A percentile compares a stretch with the other conserved stretches of the same genome.
Evolutionary conservation across 2,329 filamentous ascomycete species (phyloP).

Genomic region (Colletotrichum caudatum): DNA sequence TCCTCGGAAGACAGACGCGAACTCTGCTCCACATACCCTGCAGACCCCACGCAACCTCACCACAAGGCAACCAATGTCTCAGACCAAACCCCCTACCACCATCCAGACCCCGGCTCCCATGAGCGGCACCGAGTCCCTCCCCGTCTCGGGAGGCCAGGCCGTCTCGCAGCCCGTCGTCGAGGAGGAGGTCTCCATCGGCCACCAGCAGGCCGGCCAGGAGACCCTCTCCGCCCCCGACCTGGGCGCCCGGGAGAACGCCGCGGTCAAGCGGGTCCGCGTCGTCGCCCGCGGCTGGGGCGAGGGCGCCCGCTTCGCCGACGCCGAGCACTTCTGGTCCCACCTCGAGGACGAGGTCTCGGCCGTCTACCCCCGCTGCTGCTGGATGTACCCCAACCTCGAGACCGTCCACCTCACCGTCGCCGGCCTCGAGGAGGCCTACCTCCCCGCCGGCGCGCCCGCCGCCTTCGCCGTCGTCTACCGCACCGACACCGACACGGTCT

Average conservation of each 20-base stretch:
- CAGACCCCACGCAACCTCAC: not conserved
- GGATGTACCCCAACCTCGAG: not conserved
- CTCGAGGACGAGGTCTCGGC: not conserved
- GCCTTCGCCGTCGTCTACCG: not conserved
- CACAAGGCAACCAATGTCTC: not conserved
- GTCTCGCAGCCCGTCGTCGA: not conserved
- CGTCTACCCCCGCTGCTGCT: not conserved
- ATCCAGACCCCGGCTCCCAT: not conserved
- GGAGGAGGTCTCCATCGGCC: constrained; percentile 4
- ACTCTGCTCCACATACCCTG: not conserved
- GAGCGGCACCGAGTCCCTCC: too few species aligned
- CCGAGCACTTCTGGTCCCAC: not conserved
- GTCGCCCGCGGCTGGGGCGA: not conserved
- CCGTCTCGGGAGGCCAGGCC: not conserved
- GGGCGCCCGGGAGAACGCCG: not conserved
- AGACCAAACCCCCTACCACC: not conserved
- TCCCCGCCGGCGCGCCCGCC: not conserved
- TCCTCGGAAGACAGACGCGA: not conserved
- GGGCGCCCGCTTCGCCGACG: not conserved
- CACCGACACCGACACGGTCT: not conserved
- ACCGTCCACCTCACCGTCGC: not conserved
- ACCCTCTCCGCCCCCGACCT: not conserved
- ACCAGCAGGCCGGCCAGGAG: not conserved
- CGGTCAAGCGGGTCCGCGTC: constrained; percentile 3
- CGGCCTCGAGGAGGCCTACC: not conserved